A percentile compares a stretch with the other conserved stretches of the same genome.
phyloP scores from a whole-genome alignment of 305 asterid genomes.

The Rubia balearica region DNA sequence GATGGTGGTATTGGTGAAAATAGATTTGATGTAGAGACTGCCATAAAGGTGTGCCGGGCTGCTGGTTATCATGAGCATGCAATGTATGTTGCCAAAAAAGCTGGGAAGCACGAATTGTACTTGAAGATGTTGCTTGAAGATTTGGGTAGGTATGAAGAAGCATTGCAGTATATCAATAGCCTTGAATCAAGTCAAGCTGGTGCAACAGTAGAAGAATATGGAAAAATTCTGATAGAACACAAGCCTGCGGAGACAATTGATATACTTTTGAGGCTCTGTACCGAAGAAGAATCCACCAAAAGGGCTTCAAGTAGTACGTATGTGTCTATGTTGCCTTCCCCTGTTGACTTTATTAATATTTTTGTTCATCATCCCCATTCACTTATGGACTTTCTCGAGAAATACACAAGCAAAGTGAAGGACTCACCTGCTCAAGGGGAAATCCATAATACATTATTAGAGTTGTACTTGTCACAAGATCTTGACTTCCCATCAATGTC shows the following conservation, averaged over 20 bases:
- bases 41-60: conserved; percentile 92
- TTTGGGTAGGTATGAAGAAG: conserved; percentile 88
- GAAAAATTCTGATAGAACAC: conserved; percentile 87
- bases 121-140: conserved; percentile 95
- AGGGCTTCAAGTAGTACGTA: conserved; percentile 44
- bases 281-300: conserved; percentile 68
- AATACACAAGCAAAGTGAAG: conserved; percentile 70
- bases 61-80: conserved; percentile 99
- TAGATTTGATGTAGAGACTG: conserved; percentile 95
- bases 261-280: conserved; percentile 85
- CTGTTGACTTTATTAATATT: conserved; percentile 91
- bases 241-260: conserved; percentile 79
- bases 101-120: conserved; percentile 95
- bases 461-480: conserved; percentile 71
- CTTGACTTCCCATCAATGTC: conserved; percentile 76
- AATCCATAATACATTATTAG: conserved; percentile 85
- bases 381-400: conserved; percentile 92
- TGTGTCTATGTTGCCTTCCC: conserved; percentile 92
- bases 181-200: conserved; percentile 98
- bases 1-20: conserved; percentile 83
- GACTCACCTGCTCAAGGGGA: conserved; percentile 98
- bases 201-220: conserved; percentile 85
- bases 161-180: conserved; percentile 77
- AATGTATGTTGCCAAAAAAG: conserved; percentile 92
- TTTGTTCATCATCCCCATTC: conserved; percentile 75